Conservation (phyloP, 2,329 filamentous ascomycete species). For the Alternaria solani region DNA sequence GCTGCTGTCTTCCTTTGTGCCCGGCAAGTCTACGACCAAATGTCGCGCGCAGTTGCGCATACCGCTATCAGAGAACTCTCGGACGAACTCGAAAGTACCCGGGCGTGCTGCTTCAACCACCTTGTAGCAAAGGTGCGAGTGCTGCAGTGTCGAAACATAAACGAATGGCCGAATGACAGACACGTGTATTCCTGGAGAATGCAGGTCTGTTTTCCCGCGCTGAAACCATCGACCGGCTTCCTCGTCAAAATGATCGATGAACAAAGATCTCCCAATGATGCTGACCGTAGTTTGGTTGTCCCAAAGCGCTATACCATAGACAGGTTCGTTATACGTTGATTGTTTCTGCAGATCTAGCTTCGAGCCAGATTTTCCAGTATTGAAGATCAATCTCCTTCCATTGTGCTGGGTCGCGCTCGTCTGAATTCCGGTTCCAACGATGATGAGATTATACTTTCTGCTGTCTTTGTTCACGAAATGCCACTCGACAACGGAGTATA, state of each 20-base stretch:
- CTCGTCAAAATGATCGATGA: conserved; percentile 41
- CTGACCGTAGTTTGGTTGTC: conserved; percentile 35
- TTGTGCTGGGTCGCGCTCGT: conserved; percentile 26
- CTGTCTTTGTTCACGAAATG: conserved; percentile 61
- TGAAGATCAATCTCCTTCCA: conserved; percentile 44
- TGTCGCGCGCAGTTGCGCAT: conserved; percentile 39
- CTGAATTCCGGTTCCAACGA: conserved; percentile 61
- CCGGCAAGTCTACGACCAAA: conserved; percentile 29
- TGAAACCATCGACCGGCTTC: conserved; percentile 51
- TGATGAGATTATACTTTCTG: conserved; percentile 69
- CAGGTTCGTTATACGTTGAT: conserved; percentile 39
- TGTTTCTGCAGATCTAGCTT: conserved; percentile 60
- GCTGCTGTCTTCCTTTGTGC: not conserved
- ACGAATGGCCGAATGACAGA: conserved; percentile 58
- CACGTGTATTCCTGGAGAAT: conserved; percentile 61
- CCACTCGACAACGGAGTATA: conserved; percentile 72
- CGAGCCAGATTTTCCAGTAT: conserved; percentile 49
- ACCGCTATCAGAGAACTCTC: conserved; percentile 42
- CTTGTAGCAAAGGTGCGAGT: conserved; percentile 62
- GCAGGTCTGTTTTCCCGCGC: conserved; percentile 51
- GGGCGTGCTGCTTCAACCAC: conserved; percentile 48
- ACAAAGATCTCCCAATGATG: conserved; percentile 36
- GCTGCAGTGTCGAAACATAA: conserved; percentile 62
- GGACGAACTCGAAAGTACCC: conserved; percentile 26
- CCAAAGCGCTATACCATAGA: conserved; percentile 44